Percentiles rank a stretch among this genome's conserved stretches.
These are phyloP conservation scores for Barbarea vulgaris DNA, from an alignment of 345 rosid species.

Conservation along the genomic window DNA sequence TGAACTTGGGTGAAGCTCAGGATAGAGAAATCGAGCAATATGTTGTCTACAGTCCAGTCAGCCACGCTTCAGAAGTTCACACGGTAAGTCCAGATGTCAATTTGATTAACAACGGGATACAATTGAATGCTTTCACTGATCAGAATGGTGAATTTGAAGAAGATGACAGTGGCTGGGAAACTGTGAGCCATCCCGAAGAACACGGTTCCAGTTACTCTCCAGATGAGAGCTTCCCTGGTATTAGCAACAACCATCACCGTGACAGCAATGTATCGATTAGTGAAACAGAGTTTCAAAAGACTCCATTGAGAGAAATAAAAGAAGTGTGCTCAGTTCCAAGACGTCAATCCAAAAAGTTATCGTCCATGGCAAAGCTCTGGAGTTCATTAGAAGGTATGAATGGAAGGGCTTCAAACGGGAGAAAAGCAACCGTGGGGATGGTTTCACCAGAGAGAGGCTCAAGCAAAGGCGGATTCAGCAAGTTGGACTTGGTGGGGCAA, in stretches of 20 bases:
- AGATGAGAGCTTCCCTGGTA: slow-evolving; percentile 60
- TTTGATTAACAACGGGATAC: slow-evolving; percentile 41
- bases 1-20: slow-evolving; percentile 45
- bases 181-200: slow-evolving; percentile 84
- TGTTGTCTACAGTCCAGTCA: slow-evolving; percentile 43
- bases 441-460: slow-evolving; percentile 60
- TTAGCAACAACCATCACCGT: slow-evolving; percentile 46
- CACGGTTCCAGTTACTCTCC: slow-evolving; percentile 78
- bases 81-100: slow-evolving; percentile 58
- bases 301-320: slow-evolving; percentile 59
- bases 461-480: slow-evolving; percentile 57
- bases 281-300: slow-evolving; percentile 61
- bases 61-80: slow-evolving; percentile 52
- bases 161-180: slow-evolving; percentile 92
- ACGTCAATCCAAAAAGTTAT: slow-evolving; percentile 58
- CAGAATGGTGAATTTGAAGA: slow-evolving; percentile 66
- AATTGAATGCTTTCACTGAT: slow-evolving; percentile 37
- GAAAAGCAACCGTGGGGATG: slow-evolving; percentile 56
- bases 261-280: slow-evolving; percentile 57
- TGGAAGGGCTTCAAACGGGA: slow-evolving; percentile 67
- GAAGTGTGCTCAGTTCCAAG: slow-evolving; percentile 64
- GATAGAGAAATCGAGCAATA: slow-evolving; percentile 42
- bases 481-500: slow-evolving; percentile 52
- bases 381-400: slow-evolving; percentile 54
- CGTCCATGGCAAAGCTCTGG: slow-evolving; percentile 89